Evolutionary conservation across 176 grass and related monocot genomes (phyloP), one percentile per base, ranked within the genome.

Genomic region (Guadua angustifolia): DNA sequence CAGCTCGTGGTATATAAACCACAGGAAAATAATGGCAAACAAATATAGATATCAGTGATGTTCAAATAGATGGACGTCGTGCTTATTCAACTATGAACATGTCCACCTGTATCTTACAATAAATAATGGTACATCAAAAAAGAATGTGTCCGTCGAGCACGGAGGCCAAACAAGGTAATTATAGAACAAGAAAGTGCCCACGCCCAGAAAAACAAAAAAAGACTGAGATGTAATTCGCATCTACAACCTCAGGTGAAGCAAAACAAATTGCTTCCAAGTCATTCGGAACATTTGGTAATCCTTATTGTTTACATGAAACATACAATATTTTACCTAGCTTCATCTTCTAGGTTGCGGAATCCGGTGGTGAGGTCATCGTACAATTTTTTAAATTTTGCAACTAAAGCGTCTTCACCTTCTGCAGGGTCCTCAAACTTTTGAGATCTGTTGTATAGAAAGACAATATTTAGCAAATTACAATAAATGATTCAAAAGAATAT

Each of bases 361-460:
- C 92, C 90, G 0, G 71, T 42, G 0, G 88, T 94, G 29, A 97
- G 95, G 72, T 97, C 95, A 1, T 97, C 95, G 16, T 93, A 89
- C 52, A 97, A 45, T 79, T 93, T 92, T 87, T 97, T 80, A 75
- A 97, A 97, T 68, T 97, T 97, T 13, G 61, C 90, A 0, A 86
- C 47, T 64, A 97, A 26, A 16, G 77, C 71, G 5, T 93, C 92
- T 71, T 97, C 92, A 5, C 95, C 95, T 83, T 97, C 92, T 6
- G 95, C 92, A 0, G 95, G 95, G 53, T 94, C 95, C 84, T 97
- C 95, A 0, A 97, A 94, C 78, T 94, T 97, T 77, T 97, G 92
- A 18, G 92, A 97, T 21, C 95, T 97, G 59, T 68, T 22, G 7
- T 18, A 39, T 7, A 64, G 24, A 38, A 73, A 21, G 33, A 74